These are phyloP conservation scores for Lolium perenne DNA, from an alignment of 176 grass and related monocot genomes.

Conservation along the genomic window DNA sequence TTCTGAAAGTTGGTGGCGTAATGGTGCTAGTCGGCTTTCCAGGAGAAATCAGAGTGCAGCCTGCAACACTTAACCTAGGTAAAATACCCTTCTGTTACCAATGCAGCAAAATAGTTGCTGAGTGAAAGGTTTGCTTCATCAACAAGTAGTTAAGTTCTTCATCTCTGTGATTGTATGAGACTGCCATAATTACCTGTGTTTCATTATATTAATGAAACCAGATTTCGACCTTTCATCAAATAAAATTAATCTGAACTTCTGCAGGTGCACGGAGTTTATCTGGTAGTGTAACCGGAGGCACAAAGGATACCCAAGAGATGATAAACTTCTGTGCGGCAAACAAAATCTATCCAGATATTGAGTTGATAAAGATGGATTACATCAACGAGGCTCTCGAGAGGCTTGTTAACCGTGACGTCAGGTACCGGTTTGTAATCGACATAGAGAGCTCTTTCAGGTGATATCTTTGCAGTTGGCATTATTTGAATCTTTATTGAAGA, in stretches of 20 bases:
- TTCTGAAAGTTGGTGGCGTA: slow-evolving; percentile 71
- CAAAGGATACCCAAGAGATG: slow-evolving; percentile 70
- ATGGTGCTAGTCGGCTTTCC: slow-evolving; percentile 69
- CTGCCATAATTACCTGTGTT: neutral
- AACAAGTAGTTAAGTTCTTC: neutral
- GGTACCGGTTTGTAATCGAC: slow-evolving; percentile 78
- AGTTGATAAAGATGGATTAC: slow-evolving; percentile 81
- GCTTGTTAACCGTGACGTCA: slow-evolving; percentile 65
- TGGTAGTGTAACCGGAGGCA: slow-evolving; percentile 65
- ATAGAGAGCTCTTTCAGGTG: slow-evolving; percentile 62
- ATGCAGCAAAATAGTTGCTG: neutral
- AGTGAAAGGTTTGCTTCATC: neutral
- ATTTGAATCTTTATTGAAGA: neutral
- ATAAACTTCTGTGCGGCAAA: slow-evolving; percentile 69
- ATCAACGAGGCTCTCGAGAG: slow-evolving; percentile 76
- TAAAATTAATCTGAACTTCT: slow-evolving; percentile 36
- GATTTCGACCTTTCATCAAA: neutral
- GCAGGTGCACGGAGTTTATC: slow-evolving; percentile 61
- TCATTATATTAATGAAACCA: neutral
- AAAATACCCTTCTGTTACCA: slow-evolving; percentile 29
- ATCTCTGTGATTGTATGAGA: neutral
- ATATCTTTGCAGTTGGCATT: neutral
- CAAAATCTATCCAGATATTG: slow-evolving; percentile 76
- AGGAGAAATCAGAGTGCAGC: slow-evolving; percentile 66
- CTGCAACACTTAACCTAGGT: slow-evolving; percentile 65